Evolutionary conservation across 1,284 basidiomycete species (phyloP).

Genomic region (Cutaneotrichosporon spelunceum): DNA sequence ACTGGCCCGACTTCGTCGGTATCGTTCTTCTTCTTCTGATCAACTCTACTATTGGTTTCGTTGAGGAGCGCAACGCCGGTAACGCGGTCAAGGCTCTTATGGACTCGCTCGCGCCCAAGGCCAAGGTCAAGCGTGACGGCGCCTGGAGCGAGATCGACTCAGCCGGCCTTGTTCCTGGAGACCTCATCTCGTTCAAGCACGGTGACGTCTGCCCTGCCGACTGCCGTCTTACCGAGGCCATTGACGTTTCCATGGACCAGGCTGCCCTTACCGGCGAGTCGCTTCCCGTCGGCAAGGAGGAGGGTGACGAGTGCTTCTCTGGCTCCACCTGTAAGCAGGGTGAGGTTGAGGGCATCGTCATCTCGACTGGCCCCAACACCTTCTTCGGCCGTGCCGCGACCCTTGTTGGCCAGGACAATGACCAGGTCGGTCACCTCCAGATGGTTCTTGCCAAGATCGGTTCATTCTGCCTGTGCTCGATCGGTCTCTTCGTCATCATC

Average conservation of each 20-base stretch:
- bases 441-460: conserved; percentile 96
- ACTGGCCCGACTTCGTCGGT: conserved; percentile 97
- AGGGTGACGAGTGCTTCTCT: conserved; percentile 94
- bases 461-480: conserved; percentile 89
- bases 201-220: conserved; percentile 95
- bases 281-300: conserved; percentile 83
- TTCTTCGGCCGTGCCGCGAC: conserved; percentile 95
- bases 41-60: conserved; percentile 97
- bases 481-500: conserved; percentile 86
- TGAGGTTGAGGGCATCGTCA: conserved; percentile 94
- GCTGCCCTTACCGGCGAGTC: conserved; percentile 96
- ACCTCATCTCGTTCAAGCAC: conserved; percentile 94
- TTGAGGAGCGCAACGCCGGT: conserved; percentile 94
- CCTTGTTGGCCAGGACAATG: conserved; percentile 91
- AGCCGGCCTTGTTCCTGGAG: conserved; percentile 81
- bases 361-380: conserved; percentile 91
- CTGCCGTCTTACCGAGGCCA: conserved; percentile 87
- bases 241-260: conserved; percentile 96
- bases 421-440: conserved; percentile 94
- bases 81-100: conserved; percentile 99
- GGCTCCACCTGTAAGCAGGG: conserved; percentile 96
- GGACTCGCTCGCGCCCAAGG: conserved; percentile 98
- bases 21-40: conserved; percentile 86
- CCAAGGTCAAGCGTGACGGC: conserved; percentile 80
- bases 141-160: conserved; percentile 85